Base-by-base conservation (phyloP, 2,329 filamentous ascomycete species). In the Fusarium gaditjirri region DNA sequence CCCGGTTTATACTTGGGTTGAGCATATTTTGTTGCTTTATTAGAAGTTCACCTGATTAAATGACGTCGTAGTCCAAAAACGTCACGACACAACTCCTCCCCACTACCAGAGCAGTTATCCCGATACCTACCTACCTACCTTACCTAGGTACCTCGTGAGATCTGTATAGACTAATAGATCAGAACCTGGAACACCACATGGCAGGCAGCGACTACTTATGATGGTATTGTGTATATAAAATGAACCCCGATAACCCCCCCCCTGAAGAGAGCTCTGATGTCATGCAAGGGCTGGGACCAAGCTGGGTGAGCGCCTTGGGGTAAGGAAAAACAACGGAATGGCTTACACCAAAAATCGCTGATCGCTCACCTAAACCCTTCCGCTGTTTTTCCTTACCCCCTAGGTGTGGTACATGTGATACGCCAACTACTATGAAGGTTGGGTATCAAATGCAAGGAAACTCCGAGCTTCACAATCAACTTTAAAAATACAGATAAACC, bases 191-290 rank as follows among this genome's bases (percentile, higher is more conserved):
- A 56, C 16, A 35, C 23, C 19, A 16, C 12, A n/a, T 2, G 7
- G 11, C 17, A 31, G 7, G 11, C 17, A 31, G 21, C 29, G n/a
- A 47, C 27, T 47, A 47, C 44, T 14, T 29, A 47, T n/a, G 29
- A 16, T 47, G 27, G 53, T n/a, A 31, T 25, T 29, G 17, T 25
- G 27, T 14, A 13, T 29, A 16, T 33, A 21, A n/a, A 46, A 33
- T 31, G 23, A 31, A 23, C n/a, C n/a, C 52, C n/a, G 29, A 21
- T n/a, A 27, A 35, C 35, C 7, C 27, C 35, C 50, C 46, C 60
- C 49, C 36, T 62, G 7, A 21, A 7, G 21, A 35, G 41, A 68
- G 63, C 42, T 67, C 46, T 67, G 63, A 67, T 61, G 65, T 62
- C 65, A 68, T 61, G 31, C 23, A 50, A 19, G 31, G 29, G n/a